These are phyloP conservation scores for Suhomyces wounanorum DNA, from an alignment of 1,139 yeast genomes.

Conservation along the genomic window DNA sequence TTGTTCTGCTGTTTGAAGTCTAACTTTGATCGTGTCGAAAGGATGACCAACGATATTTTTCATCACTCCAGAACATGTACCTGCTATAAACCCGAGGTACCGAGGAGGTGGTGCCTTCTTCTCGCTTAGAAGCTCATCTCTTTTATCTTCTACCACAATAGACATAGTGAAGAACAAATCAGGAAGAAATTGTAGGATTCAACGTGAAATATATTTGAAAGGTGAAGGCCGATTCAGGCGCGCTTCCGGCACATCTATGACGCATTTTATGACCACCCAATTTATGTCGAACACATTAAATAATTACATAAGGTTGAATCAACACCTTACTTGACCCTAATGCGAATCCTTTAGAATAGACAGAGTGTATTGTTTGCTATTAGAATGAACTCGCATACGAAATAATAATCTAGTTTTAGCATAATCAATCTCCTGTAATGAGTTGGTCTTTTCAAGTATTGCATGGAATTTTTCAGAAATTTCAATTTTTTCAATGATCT, in stretches of 20 bases:
- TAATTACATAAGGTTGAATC: not conserved
- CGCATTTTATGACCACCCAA: not conserved
- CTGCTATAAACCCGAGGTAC: constrained; percentile 82
- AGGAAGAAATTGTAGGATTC: not conserved
- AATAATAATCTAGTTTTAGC: too few species aligned
- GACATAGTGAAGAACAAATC: constrained; percentile 11
- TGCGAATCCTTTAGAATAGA: too few species aligned
- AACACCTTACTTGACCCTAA: too few species aligned
- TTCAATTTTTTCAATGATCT: not conserved
- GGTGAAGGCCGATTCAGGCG: constrained; percentile 8
- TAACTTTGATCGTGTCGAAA: constrained; percentile 85
- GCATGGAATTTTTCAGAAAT: not conserved
- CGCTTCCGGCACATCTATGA: constrained; percentile 1
- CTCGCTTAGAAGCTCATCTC: constrained; percentile 6
- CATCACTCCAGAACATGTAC: constrained; percentile 82
- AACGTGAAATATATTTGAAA: not conserved
- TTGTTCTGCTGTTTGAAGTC: constrained; percentile 75
- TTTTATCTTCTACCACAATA: constrained; percentile 15
- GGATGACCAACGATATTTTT: constrained; percentile 93
- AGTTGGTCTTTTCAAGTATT: too few species aligned
- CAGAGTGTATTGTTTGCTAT: too few species aligned
- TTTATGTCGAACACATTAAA: not conserved
- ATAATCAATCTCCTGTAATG: too few species aligned
- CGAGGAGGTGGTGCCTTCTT: constrained; percentile 43
- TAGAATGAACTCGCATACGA: too few species aligned